Evolutionary conservation across 352 stramenopile genomes (phyloP).

Genomic region (Phytopythium boreale): DNA sequence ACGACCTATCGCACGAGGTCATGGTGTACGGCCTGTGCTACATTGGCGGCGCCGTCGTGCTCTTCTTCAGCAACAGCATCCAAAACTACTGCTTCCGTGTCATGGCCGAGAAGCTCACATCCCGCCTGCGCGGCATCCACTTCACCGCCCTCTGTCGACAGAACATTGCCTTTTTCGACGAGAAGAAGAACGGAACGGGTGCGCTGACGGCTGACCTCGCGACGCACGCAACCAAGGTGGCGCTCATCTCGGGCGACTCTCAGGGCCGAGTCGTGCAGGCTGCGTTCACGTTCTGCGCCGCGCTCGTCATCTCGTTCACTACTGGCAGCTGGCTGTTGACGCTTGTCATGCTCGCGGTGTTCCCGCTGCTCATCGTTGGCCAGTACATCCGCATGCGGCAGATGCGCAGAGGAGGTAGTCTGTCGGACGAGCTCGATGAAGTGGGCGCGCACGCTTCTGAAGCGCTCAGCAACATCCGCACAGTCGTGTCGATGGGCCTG

Average conservation of each 20-base stretch:
- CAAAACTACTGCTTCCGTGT: slow-evolving; percentile 33
- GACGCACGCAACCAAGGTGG: slow-evolving; percentile 44
- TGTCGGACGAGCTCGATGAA: slow-evolving; percentile 26
- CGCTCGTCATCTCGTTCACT: slow-evolving; percentile 47
- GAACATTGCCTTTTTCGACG: slow-evolving; percentile 72
- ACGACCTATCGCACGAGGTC: slow-evolving; percentile 26
- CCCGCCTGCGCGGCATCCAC: slow-evolving; percentile 31
- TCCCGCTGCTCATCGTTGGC: slow-evolving; percentile 55
- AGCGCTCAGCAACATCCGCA: slow-evolving; percentile 43
- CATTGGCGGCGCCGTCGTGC: slow-evolving; percentile 18
- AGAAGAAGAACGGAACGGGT: slow-evolving; percentile 46
- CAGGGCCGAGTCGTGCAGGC: slow-evolving; percentile 47
- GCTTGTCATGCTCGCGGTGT: slow-evolving; percentile 51
- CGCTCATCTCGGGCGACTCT: slow-evolving; percentile 36
- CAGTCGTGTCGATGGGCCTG: slow-evolving; percentile 26
- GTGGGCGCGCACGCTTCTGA: slow-evolving; percentile 37
- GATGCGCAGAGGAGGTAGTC: slow-evolving; percentile 10
- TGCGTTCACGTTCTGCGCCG: slow-evolving; percentile 36
- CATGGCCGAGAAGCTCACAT: slow-evolving; percentile 45
- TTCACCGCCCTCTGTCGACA: slow-evolving; percentile 37
- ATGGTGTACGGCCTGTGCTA: slow-evolving; percentile 23
- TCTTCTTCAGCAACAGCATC: slow-evolving; percentile 12
- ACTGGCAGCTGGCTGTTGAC: slow-evolving; percentile 50
- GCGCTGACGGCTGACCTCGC: slow-evolving; percentile 64
- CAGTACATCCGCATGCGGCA: slow-evolving; percentile 22